phyloP scores from a whole-genome alignment of 2,329 filamentous ascomycete species.

The Diplodia seriata region DNA sequence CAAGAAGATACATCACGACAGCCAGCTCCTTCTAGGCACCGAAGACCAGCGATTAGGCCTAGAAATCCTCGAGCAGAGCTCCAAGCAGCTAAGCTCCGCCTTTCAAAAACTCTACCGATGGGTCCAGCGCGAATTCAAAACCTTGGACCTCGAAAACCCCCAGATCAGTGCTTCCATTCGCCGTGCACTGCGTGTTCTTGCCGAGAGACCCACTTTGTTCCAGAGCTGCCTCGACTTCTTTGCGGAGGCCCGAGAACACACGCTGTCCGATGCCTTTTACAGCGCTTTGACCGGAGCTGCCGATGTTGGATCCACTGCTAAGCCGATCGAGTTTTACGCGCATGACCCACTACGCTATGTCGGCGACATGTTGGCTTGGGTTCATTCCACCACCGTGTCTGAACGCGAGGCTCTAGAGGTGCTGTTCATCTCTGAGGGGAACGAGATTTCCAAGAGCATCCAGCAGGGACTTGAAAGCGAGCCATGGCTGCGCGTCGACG shows the following conservation, averaged over 20 bases:
- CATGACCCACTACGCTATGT: slow-evolving; percentile 92
- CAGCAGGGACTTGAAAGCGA: slow-evolving; percentile 81
- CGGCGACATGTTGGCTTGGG: slow-evolving; percentile 97
- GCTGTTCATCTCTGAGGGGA: slow-evolving; percentile 87
- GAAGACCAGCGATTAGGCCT: slow-evolving; percentile 88
- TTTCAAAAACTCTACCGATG: slow-evolving; percentile 97
- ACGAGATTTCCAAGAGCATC: slow-evolving; percentile 84
- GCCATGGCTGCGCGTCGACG: slow-evolving; percentile 70
- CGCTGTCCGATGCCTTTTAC: slow-evolving; percentile 88
- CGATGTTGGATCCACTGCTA: slow-evolving; percentile 63
- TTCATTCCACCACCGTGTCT: slow-evolving; percentile 90
- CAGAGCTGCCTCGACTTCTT: slow-evolving; percentile 94
- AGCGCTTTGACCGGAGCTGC: slow-evolving; percentile 79
- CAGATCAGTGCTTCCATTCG: slow-evolving; percentile 88
- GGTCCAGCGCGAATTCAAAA: slow-evolving; percentile 93
- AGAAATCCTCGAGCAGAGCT: slow-evolving; percentile 90
- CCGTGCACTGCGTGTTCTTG: slow-evolving; percentile 81
- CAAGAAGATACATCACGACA: slow-evolving; percentile 87
- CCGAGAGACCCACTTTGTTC: slow-evolving; percentile 88
- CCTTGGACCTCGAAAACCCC: slow-evolving; percentile 89
- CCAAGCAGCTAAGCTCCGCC: slow-evolving; percentile 82
- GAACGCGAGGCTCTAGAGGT: slow-evolving; percentile 91
- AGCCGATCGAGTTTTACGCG: slow-evolving; percentile 92
- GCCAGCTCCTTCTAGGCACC: slow-evolving; percentile 84
- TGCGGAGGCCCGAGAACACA: slow-evolving; percentile 84